phyloP scores from a whole-genome alignment of 345 rosid species.

The Adansonia digitata region DNA sequence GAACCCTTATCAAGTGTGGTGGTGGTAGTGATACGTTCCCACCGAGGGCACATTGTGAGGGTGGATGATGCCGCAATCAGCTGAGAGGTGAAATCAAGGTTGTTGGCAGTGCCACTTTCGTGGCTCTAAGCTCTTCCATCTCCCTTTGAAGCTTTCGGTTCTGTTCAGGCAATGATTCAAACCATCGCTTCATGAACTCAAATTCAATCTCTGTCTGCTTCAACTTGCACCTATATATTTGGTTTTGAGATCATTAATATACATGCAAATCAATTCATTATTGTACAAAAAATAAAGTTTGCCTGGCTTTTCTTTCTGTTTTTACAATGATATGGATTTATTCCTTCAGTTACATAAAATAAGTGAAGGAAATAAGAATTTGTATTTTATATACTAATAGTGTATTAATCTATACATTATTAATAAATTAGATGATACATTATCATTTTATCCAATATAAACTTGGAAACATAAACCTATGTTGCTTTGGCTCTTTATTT shows the following conservation, averaged over 20 bases:
- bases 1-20: too few species aligned
- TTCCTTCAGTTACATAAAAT: background rate
- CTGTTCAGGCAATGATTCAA: slow-evolving; percentile 79
- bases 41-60: too few species aligned
- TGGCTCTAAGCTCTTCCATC: too few species aligned
- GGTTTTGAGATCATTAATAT: too few species aligned
- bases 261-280: background rate
- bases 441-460: too few species aligned
- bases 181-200: slow-evolving; percentile 86
- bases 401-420: too few species aligned
- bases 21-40: slow-evolving; percentile 43
- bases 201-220: slow-evolving; percentile 96
- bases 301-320: background rate
- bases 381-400: too few species aligned
- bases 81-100: slow-evolving; percentile 46
- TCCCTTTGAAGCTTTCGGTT: slow-evolving; percentile 80
- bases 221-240: slow-evolving; percentile 82
- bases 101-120: slow-evolving; percentile 64
- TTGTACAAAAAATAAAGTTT: background rate
- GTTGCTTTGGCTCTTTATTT: too few species aligned
- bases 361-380: too few species aligned
- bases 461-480: too few species aligned
- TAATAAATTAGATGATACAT: too few species aligned
- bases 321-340: background rate
- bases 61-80: too few species aligned